Evolutionary conservation across 805 yeast genomes (phyloP).

Genomic region (Priceomyces medius): DNA sequence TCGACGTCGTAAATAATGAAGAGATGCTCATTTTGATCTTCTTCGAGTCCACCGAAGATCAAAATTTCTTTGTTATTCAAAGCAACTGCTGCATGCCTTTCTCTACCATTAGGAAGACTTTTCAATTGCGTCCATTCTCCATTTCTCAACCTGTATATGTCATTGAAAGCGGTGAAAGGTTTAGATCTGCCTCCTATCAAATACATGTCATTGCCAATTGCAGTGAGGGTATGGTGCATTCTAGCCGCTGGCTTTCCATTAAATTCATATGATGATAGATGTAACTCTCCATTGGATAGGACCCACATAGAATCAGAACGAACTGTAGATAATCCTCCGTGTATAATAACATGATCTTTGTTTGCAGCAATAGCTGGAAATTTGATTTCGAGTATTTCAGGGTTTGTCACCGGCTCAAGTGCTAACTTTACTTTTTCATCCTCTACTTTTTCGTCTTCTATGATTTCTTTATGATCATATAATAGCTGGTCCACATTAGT

Average conservation of each 20-base stretch:
- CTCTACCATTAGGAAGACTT: conserved; percentile 45
- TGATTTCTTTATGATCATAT: neutral
- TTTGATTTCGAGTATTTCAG: conserved; percentile 31
- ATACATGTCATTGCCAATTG: conserved; percentile 27
- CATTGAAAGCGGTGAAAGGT: conserved; percentile 48
- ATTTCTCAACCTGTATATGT: conserved; percentile 23
- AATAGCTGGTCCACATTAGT: conserved; percentile 33
- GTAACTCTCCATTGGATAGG: conserved; percentile 17
- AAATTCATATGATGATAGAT: neutral
- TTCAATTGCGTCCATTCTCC: conserved; percentile 40
- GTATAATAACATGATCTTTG: conserved; percentile 23
- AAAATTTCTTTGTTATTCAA: conserved; percentile 30
- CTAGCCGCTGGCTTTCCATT: conserved; percentile 48
- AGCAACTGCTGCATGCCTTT: conserved; percentile 48
- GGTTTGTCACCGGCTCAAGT: conserved; percentile 5
- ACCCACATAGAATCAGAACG: conserved; percentile 16
- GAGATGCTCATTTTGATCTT: conserved; percentile 5
- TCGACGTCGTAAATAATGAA: conserved; percentile 21
- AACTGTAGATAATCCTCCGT: conserved; percentile 44
- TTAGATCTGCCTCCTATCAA: conserved; percentile 67
- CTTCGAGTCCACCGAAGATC: conserved; percentile 51
- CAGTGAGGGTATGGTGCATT: conserved; percentile 57
- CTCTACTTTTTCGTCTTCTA: conserved; percentile 5
- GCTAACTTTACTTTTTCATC: conserved; percentile 5
- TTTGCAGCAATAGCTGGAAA: conserved; percentile 38